Percentiles rank a stretch among this genome's conserved stretches.
These are phyloP conservation scores for Aegilops sharonensis DNA, from an alignment of 176 grass and related monocot species.

Conservation along the genomic window DNA sequence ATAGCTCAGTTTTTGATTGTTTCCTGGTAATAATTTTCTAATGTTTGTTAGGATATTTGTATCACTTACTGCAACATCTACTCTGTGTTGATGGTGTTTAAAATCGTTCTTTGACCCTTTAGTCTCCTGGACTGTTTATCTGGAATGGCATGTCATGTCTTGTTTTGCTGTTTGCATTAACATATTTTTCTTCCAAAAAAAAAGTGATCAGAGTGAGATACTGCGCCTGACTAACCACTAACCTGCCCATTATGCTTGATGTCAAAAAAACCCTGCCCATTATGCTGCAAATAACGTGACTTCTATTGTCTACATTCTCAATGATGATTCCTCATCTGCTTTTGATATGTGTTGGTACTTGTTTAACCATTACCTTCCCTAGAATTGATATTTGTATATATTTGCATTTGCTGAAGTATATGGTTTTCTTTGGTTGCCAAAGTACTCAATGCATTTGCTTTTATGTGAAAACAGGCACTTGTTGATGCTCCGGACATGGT, in stretches of 20 bases:
- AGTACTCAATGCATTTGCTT: background rate
- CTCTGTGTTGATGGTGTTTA: background rate
- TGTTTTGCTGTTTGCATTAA: background rate
- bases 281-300: background rate
- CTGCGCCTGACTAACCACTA: background rate
- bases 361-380: background rate
- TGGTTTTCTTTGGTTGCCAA: background rate
- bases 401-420: background rate
- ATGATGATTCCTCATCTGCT: background rate
- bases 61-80: background rate
- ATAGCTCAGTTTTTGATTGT: background rate
- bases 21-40: background rate
- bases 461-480: slow-evolving; percentile 61
- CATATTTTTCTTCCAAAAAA: background rate
- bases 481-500: slow-evolving; percentile 97
- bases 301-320: background rate
- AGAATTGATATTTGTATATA: background rate
- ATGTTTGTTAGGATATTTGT: background rate
- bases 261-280: background rate
- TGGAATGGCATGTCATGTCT: background rate
- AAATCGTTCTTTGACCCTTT: background rate
- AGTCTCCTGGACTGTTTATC: background rate
- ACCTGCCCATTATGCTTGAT: background rate
- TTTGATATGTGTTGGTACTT: background rate
- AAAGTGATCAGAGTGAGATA: background rate